Conservation (phyloP, 257 asterid genomes). For the Misopates orontium region DNA sequence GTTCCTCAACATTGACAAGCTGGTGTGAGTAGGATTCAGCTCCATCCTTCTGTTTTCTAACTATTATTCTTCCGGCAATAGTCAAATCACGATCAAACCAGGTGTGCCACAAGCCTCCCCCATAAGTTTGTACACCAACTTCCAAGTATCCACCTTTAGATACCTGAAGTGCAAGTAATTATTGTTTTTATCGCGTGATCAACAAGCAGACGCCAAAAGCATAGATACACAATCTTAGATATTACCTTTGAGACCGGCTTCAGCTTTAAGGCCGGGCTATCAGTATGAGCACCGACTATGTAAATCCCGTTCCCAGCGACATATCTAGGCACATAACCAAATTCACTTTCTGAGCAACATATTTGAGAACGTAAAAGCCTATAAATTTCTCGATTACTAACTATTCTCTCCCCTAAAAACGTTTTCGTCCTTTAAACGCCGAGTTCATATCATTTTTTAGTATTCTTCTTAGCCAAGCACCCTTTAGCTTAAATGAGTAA, state of each 20-base stretch:
- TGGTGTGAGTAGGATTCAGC: conserved; percentile 59
- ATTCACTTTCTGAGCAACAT: conserved; percentile 1
- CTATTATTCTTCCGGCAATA: conserved; percentile 84
- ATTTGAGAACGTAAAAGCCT: neutral
- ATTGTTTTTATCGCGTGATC: neutral
- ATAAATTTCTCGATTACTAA: neutral
- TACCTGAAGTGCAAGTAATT: conserved; percentile 45
- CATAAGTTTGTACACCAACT: conserved; percentile 95
- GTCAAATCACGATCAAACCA: conserved; percentile 97
- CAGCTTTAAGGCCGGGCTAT: conserved; percentile 85
- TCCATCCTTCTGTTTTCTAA: conserved; percentile 62
- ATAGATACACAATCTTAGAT: neutral
- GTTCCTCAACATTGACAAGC: conserved; percentile 77
- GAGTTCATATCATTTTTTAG: too few relatives aligned
- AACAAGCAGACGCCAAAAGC: neutral
- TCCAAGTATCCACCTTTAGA: conserved; percentile 84
- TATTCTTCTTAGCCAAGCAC: too few relatives aligned
- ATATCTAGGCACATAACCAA: conserved; percentile 51
- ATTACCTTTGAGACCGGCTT: conserved; percentile 85
- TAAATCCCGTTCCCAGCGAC: conserved; percentile 80
- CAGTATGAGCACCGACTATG: conserved; percentile 95
- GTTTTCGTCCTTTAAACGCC: too few relatives aligned
- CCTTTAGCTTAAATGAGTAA: too few relatives aligned
- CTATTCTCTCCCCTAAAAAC: neutral
- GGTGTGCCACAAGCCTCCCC: conserved; percentile 98